Conservation (phyloP, 2,329 filamentous ascomycete genomes). For the Venturia carpophila region DNA sequence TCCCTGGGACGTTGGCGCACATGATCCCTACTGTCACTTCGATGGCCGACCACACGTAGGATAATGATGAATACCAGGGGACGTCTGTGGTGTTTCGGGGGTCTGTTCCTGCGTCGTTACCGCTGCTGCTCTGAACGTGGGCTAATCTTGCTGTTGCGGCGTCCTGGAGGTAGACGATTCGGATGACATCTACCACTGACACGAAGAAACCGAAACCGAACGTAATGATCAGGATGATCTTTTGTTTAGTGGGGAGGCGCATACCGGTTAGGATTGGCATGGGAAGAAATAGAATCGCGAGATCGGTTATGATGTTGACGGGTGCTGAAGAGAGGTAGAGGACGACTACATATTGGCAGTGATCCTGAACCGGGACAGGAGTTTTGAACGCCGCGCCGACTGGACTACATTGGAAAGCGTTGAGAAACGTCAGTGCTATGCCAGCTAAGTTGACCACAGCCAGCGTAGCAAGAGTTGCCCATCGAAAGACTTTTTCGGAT, state of each 20-base stretch:
- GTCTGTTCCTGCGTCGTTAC: constrained; percentile 24
- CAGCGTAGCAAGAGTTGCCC: constrained; percentile 74
- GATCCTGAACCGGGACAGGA: constrained; percentile 38
- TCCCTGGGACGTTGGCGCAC: constrained; percentile 82
- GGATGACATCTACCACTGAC: constrained; percentile 76
- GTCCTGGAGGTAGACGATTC: constrained; percentile 82
- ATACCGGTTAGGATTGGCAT: constrained; percentile 83
- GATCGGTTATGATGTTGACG: constrained; percentile 84
- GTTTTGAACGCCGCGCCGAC: constrained; percentile 59
- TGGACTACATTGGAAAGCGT: constrained; percentile 78
- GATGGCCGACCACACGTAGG: constrained; percentile 89
- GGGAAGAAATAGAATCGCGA: constrained; percentile 78
- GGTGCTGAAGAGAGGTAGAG: constrained; percentile 69
- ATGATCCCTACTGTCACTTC: constrained; percentile 88
- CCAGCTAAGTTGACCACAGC: constrained; percentile 72
- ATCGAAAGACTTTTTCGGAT: constrained; percentile 67
- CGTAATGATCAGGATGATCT: constrained; percentile 76
- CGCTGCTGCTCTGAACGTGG: constrained; percentile 30
- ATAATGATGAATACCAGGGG: constrained; percentile 67
- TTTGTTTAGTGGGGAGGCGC: constrained; percentile 76
- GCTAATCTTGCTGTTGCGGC: constrained; percentile 47
- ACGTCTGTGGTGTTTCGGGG: constrained; percentile 43
- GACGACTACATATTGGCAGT: constrained; percentile 55
- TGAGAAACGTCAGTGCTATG: constrained; percentile 71
- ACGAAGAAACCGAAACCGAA: constrained; percentile 85